Percentiles rank a stretch among this genome's conserved stretches.
Conservation (phyloP, 805 yeast genomes). For the Yarrowia yakushimensis region DNA sequence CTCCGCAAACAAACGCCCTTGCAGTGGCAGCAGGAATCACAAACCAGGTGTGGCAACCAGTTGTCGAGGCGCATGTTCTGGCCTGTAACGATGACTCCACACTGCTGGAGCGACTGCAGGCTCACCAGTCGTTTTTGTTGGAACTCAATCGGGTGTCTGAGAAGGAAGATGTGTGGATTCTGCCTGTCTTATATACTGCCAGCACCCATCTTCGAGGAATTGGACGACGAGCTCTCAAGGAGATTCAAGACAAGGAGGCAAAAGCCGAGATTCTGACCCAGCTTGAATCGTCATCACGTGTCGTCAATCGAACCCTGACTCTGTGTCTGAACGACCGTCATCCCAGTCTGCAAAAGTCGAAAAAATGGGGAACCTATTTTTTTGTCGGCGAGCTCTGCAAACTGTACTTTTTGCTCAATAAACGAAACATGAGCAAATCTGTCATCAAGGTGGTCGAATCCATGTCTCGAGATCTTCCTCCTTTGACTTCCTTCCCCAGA, state of each 20-base stretch:
- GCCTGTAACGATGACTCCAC: background rate
- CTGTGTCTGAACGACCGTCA: slow-evolving; percentile 75
- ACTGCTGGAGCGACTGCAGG: background rate
- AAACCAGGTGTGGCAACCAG: background rate
- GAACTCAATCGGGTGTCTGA: slow-evolving; percentile 70
- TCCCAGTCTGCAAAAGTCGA: slow-evolving; percentile 47
- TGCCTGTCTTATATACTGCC: slow-evolving; percentile 34
- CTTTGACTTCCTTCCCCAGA: slow-evolving; percentile 43
- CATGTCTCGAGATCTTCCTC: slow-evolving; percentile 51
- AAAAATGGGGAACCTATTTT: slow-evolving; percentile 63
- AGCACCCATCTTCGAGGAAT: slow-evolving; percentile 34
- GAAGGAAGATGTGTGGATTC: slow-evolving; percentile 66
- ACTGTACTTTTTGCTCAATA: slow-evolving; percentile 61
- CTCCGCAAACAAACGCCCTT: slow-evolving; percentile 4
- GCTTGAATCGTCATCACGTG: slow-evolving; percentile 55
- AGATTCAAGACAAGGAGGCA: slow-evolving; percentile 11
- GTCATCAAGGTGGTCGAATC: slow-evolving; percentile 66
- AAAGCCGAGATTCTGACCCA: background rate
- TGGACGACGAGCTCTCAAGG: background rate
- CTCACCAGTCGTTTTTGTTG: background rate
- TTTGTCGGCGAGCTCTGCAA: slow-evolving; percentile 67
- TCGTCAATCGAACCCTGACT: slow-evolving; percentile 70
- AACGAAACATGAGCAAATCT: slow-evolving; percentile 69
- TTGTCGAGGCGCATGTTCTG: background rate
- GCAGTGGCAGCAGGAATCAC: slow-evolving; percentile 16